Base-by-base conservation (phyloP, 108 stramenopile genomes). In the Stephanodiscus minutulus region DNA sequence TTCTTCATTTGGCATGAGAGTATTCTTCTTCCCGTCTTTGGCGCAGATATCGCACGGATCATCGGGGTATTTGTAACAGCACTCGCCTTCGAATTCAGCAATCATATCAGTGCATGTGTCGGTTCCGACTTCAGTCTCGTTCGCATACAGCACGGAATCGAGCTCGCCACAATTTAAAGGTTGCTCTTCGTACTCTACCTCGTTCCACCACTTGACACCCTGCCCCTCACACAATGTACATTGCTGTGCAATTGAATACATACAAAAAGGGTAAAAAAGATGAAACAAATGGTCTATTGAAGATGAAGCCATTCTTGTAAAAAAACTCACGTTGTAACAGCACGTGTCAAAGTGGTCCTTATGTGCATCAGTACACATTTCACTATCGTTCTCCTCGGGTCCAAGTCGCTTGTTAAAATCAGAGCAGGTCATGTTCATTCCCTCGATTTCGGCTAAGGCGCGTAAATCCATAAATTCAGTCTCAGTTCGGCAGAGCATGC, bases 121-220 rank as follows among this genome's bases (percentile, higher is more conserved):
- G 27, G 58, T 56, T 0, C 53, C 67, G n/a, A 49, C 78, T 21
- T 55, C 61, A 0, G 67, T 73, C 21, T 65, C 57, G 41, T 79
- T 68, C 12, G 71, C 36, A 44, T 69, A 79, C 5, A 79, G 62
- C 1, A 72, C 9, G 20, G 72, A 63, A 56, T 72, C 67, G 44
- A 79, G 70, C 47, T 79, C 78, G 22, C 78, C 78, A 28, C 78
- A 79, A 39, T 73, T 79, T 11, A 79, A 48, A 20, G 68, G 49
- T 18, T 57, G 35, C 2, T 66, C 78, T 60, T 73, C 61, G 35
- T 66, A 79, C 47, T 79, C 72, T 28, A 79, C 62, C 48, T 79
- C 70, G 54, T 61, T 49, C 78, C 78, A 79, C 78, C 78, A 79
- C 66, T 72, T 68, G 15, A 79, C 78, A 31, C 78, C 78, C 39